Evolutionary conservation across 371 early-diverging fungal species (phyloP), one percentile per base, ranked within the genome.

Genomic region (Circinella umbellata): DNA sequence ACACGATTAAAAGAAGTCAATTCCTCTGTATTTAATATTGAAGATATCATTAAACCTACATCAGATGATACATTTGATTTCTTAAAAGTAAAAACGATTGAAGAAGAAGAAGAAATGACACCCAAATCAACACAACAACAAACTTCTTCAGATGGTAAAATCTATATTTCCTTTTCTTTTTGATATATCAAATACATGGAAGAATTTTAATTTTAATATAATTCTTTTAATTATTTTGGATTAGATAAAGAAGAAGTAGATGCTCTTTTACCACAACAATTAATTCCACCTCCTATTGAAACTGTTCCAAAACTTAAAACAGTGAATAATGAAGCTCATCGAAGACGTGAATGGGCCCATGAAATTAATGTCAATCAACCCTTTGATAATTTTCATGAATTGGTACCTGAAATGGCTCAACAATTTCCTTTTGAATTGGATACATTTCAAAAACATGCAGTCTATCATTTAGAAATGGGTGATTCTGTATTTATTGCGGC

Each of bases 401-500:
- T 92, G 3, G 93, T 94, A 0, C 94, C 94, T 1, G 93, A 94
- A 66, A 84, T 94, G 86, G 96, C 94, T 1, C 88, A 88, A 73
- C 75, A 89, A 79, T 99, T 90, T 78, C 93, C 95, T 4, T 99
- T 99, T 73, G 97, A 98, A 79, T 89, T 99, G 61, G 99, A 99
- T 78, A 89, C 90, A n/a, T 99, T 99, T 82, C 99, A 99, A 80
- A 99, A 98, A 79, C 95, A 96, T 61, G 97, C 99, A 0, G 95
- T 99, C 1, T 98, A 97, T 79, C 96, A 96, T 79, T 79, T 99
- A 64, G 97, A 96, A 79, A 91, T 91, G 69, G 94, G 95, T 20
- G 96, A 98, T 66, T 94, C 92, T 14, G 97, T 99, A 18, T 99
- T 99, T 86, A 95, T 99, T 34, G 98, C 99, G 4, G 99, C 99